A percentile compares a stretch with the other conserved stretches of the same genome.
phyloP scores from a whole-genome alignment of 257 asterid species.

The Solanum neorickii region DNA sequence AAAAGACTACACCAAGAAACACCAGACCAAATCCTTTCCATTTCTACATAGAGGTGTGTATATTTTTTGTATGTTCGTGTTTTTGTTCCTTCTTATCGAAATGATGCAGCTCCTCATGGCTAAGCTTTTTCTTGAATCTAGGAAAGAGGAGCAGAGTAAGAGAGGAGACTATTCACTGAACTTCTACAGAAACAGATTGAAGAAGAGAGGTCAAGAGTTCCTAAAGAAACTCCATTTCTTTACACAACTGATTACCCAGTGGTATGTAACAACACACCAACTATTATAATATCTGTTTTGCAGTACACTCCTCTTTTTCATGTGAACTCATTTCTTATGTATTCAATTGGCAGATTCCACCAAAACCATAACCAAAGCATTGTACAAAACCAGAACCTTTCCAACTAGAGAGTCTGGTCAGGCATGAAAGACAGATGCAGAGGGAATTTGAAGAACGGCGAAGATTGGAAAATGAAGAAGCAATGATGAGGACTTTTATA shows the following conservation, averaged over 20 bases:
- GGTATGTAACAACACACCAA: slow-evolving; percentile 24
- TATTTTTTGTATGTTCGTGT: not conserved
- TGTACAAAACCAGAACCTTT: slow-evolving; percentile 92
- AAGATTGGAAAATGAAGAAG: slow-evolving; percentile 69
- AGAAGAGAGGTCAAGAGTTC: slow-evolving; percentile 77
- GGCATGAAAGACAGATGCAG: slow-evolving; percentile 88
- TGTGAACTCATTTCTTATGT: not conserved
- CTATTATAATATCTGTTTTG: not conserved
- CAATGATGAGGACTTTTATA: slow-evolving; percentile 66
- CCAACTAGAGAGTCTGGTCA: slow-evolving; percentile 63
- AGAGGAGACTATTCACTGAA: slow-evolving; percentile 43
- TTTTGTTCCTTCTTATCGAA: not conserved
- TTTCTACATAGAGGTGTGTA: slow-evolving; percentile 71
- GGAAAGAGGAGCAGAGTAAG: slow-evolving; percentile 96
- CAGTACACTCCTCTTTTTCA: not conserved
- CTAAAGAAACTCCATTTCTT: slow-evolving; percentile 85
- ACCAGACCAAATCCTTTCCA: slow-evolving; percentile 77
- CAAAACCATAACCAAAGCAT: slow-evolving; percentile 91
- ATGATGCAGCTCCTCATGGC: not conserved
- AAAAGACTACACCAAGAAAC: slow-evolving; percentile 49
- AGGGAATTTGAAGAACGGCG: slow-evolving; percentile 74
- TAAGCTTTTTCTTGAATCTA: slow-evolving; percentile 4
- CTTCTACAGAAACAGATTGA: slow-evolving; percentile 59
- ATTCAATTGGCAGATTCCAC: slow-evolving; percentile 48
- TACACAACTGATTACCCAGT: slow-evolving; percentile 95